Evolutionary conservation across 257 asterid species (phyloP).

Genomic region (Solanum ossicruentum): DNA sequence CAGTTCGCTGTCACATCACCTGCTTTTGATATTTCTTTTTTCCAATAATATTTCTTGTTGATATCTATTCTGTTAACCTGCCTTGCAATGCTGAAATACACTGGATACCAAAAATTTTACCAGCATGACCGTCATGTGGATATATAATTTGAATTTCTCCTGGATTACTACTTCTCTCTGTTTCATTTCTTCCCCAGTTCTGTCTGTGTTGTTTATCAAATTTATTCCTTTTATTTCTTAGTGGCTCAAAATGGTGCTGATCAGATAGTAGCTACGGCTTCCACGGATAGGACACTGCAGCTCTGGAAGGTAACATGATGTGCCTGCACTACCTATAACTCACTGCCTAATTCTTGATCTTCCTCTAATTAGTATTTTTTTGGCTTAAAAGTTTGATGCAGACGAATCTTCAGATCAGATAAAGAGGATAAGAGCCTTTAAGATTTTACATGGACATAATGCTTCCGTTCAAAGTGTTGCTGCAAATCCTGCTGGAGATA

Average conservation of each 20-base stretch:
- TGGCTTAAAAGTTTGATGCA: conserved; percentile 44
- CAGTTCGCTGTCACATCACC: not conserved
- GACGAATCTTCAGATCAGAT: conserved; percentile 38
- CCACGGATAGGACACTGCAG: conserved; percentile 77
- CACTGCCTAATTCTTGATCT: not conserved
- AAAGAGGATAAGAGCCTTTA: conserved; percentile 43
- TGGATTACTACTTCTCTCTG: not conserved
- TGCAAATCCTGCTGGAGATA: conserved; percentile 58
- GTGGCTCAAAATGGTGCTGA: conserved; percentile 21
- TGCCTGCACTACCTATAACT: conserved; percentile 1
- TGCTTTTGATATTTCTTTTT: not conserved
- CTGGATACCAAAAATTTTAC: not conserved
- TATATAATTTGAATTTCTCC: not conserved
- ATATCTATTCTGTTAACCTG: not conserved
- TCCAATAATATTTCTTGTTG: not conserved
- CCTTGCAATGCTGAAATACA: not conserved
- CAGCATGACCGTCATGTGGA: not conserved
- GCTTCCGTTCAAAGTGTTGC: conserved; percentile 78
- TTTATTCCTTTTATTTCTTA: not conserved
- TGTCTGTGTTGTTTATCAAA: not conserved
- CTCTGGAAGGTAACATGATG: conserved; percentile 72
- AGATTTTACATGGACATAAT: conserved; percentile 63
- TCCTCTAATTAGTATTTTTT: conserved; percentile 8
- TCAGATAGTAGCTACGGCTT: conserved; percentile 78
- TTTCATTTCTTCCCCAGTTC: not conserved